Base-by-base conservation (phyloP, 495 filamentous ascomycete species). In the Recurvomyces mirabilis region DNA sequence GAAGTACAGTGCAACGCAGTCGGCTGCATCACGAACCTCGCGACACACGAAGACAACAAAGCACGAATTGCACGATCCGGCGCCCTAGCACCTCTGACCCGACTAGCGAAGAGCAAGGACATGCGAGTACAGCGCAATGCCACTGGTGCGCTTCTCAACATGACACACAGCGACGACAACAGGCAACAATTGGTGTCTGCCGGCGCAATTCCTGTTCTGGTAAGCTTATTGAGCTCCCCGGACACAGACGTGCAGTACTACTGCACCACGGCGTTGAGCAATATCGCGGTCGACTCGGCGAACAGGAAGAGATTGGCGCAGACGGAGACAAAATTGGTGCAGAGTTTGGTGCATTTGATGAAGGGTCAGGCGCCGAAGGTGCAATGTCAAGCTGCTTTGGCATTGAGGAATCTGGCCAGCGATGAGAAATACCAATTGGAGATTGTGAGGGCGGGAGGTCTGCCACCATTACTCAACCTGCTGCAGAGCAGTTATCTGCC, bases 161-260 rank as follows among this genome's bases (percentile, higher is more conserved):
- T 98, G 91, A 98, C 91, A 50, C 91, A 98, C 71, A 96, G 91
- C 93, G 91, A 95, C 64, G 91, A 96, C 59, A 98, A 98, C 60
- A 78, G 91, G 43, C 87, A 94, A 67, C 87, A 96, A 62, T 78
- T 98, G 21, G 91, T 98, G 37, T 89, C 91, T 47, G 93, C 91
- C 36, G 87, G 87, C 40, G 93, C 91, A 9, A 94, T 98, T 49
- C 93, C 91, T 3, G 91, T 96, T 7, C 77, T 98, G 12, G 91
- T 98, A 38, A 87, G 94, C 52, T 73, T 98, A 19, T 74, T 98
- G 25, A 87, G 83, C 12, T 95, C 89, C 26, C 62, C 78, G 17
- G 91, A 98, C 59, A 86, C 94, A 42, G 91, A 98, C 59, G 91
- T 98, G 13, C 91, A 98, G 68, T 98, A 98, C 65, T 98, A 98